Evolutionary conservation across 2,329 filamentous ascomycete genomes (phyloP).

Genomic region (Clonostachys rhizophaga): DNA sequence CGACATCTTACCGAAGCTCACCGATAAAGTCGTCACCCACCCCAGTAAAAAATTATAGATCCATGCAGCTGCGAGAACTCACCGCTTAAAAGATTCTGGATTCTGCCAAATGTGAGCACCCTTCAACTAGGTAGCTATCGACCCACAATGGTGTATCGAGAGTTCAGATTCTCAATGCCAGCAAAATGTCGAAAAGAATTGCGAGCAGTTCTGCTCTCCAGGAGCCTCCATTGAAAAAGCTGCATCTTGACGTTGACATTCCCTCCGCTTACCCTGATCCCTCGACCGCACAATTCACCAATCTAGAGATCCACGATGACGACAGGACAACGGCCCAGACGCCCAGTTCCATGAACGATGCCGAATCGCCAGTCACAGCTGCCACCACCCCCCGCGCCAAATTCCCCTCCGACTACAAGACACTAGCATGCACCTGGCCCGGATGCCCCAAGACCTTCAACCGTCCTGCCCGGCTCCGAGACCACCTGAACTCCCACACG

Average conservation of each 20-base stretch:
- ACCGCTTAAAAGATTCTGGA: slow-evolving; percentile 22
- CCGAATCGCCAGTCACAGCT: slow-evolving; percentile 20
- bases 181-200: slow-evolving; percentile 25
- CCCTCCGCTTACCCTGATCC: too few species aligned
- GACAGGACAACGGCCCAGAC: slow-evolving; percentile 17
- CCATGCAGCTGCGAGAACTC: slow-evolving; percentile 4
- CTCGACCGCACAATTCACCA: background rate
- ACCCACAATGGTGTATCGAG: background rate
- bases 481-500: slow-evolving; percentile 80
- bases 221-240: slow-evolving; percentile 17
- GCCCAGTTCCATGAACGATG: slow-evolving; percentile 22
- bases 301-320: slow-evolving; percentile 12
- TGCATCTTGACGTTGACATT: slow-evolving; percentile 5
- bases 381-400: slow-evolving; percentile 39
- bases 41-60: slow-evolving; percentile 11
- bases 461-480: slow-evolving; percentile 72
- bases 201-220: slow-evolving; percentile 13
- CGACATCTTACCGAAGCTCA: slow-evolving; percentile 4
- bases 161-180: background rate
- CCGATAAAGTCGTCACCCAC: slow-evolving; percentile 17
- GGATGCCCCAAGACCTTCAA: slow-evolving; percentile 83
- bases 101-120: slow-evolving; percentile 20
- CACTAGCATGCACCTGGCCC: slow-evolving; percentile 68
- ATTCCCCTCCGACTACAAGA: slow-evolving; percentile 71
- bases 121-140: slow-evolving; percentile 1